Percentiles rank a stretch among this genome's conserved stretches.
Evolutionary conservation across 169 alveolate species (phyloP).

Genomic region (Plasmodium adleri): DNA sequence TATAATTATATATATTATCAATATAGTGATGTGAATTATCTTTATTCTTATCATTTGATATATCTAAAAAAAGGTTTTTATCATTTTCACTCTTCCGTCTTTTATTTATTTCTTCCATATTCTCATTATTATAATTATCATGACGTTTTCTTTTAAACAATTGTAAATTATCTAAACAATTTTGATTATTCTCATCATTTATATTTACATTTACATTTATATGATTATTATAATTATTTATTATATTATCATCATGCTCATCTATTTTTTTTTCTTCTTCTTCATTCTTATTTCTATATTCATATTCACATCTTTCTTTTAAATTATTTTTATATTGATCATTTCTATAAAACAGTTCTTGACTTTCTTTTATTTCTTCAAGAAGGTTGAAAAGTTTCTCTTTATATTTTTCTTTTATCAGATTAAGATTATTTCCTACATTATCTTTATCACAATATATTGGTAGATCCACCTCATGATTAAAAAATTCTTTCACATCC

Average conservation of each 20-base stretch:
- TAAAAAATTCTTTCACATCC: not conserved
- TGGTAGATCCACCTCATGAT: not conserved
- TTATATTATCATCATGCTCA: not conserved
- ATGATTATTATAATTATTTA: not conserved
- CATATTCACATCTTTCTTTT: not conserved
- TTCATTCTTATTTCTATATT: not conserved
- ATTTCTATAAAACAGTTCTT: too few species aligned
- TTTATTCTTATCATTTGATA: not conserved
- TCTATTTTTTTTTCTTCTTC: not conserved
- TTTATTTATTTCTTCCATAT: not conserved
- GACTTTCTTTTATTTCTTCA: constrained; percentile 14
- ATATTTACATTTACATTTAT: not conserved
- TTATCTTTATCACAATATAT: constrained; percentile 17
- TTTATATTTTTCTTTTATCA: constrained; percentile 19
- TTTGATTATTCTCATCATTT: not conserved
- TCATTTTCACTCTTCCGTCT: not conserved
- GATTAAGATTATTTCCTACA: constrained; percentile 15
- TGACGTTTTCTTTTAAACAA: not conserved
- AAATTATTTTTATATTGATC: not conserved
- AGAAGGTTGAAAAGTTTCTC: constrained; percentile 3
- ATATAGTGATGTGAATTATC: not conserved
- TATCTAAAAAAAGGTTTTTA: not conserved
- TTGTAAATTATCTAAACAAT: not conserved
- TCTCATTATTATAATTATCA: not conserved
- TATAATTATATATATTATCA: too few species aligned